phyloP scores from a whole-genome alignment of 352 stramenopile genomes.

The Globisporangium canariense region DNA sequence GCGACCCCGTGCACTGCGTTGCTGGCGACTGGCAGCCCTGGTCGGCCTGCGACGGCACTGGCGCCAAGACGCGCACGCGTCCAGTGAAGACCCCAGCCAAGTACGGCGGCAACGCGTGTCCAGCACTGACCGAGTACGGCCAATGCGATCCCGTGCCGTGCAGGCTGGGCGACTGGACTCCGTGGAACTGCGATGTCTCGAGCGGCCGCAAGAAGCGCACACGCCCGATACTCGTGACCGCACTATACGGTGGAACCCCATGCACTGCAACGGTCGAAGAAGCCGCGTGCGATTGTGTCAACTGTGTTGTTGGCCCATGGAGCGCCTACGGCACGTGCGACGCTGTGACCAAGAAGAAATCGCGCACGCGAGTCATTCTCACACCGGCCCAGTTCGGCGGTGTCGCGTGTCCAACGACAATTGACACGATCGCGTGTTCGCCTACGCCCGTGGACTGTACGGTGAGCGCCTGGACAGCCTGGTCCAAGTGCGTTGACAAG shows the following conservation, averaged over 20 bases:
- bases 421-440: conserved; percentile 17
- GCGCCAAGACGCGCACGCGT: conserved; percentile 33
- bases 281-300: conserved; percentile 40
- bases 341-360: conserved; percentile 22
- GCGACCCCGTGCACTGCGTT: conserved; percentile 39
- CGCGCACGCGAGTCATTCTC: conserved; percentile 28
- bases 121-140: conserved; percentile 23
- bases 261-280: conserved; percentile 30
- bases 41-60: conserved; percentile 29
- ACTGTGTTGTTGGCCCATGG: conserved; percentile 42
- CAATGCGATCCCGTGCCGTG: conserved; percentile 47
- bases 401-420: conserved; percentile 23
- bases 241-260: conserved; percentile 34
- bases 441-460: conserved; percentile 24
- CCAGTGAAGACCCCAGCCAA: conserved; percentile 19
- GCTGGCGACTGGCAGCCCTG: conserved; percentile 29
- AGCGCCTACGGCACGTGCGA: conserved; percentile 32
- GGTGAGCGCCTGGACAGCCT: conserved; percentile 21
- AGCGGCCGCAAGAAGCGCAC: conserved; percentile 36
- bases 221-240: conserved; percentile 22
- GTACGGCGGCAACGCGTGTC: conserved; percentile 42
- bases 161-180: conserved; percentile 33
- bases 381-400: conserved; percentile 33
- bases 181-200: conserved; percentile 32
- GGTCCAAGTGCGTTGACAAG: conserved; percentile 25